Evolutionary conservation across 345 rosid species (phyloP).

Genomic region (Cardiospermum halicacabum): DNA sequence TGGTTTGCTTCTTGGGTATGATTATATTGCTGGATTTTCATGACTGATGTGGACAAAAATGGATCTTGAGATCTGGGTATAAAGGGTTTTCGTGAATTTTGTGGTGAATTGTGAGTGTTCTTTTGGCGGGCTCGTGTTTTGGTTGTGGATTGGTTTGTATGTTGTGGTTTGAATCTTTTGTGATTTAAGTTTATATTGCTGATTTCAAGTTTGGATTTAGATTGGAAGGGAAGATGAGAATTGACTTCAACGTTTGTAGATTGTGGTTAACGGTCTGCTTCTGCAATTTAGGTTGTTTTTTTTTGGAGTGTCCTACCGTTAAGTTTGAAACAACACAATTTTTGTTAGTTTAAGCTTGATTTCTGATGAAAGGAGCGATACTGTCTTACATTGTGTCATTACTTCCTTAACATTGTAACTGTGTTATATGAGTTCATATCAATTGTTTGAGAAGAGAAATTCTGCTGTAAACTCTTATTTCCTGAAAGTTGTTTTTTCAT

Average conservation of each 20-base stretch:
- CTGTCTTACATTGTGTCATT: not conserved
- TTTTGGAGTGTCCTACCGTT: not conserved
- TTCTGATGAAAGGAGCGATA: not conserved
- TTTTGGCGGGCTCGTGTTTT: not conserved
- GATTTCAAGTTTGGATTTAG: not conserved
- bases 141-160: no score
- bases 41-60: not conserved
- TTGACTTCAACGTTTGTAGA: not conserved
- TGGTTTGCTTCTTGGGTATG: not conserved
- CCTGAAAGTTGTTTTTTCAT: not conserved
- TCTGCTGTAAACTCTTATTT: not conserved
- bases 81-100: not conserved
- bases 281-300: not conserved
- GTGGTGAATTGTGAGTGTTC: not conserved
- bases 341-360: not conserved
- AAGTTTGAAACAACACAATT: not conserved
- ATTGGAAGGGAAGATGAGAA: not conserved
- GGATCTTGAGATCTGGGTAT: conserved; percentile 5
- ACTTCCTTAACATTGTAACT: not conserved
- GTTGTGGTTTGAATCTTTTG: no score
- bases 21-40: not conserved
- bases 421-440: not conserved
- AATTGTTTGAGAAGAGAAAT: not conserved
- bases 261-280: not conserved
- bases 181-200: not conserved